Base-by-base conservation (phyloP, 2,329 filamentous ascomycete species). In the Rutstroemia sp. region DNA sequence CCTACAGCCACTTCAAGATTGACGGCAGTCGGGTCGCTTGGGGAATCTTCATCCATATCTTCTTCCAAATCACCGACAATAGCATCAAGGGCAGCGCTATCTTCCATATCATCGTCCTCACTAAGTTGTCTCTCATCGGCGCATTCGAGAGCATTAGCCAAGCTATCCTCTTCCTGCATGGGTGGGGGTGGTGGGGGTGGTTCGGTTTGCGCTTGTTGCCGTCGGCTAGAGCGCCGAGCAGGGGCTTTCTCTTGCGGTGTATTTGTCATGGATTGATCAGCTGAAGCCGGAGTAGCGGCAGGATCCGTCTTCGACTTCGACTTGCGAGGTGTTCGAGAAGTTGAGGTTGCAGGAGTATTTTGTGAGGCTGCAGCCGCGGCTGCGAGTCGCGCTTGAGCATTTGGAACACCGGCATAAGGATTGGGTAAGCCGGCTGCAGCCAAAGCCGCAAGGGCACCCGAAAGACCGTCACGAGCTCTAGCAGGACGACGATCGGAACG, bases 1-100 rank as follows among this genome's bases (percentile, higher is more conserved):
- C 86, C 88, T 17, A 88, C 84, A 41, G 86, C 91, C 44, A 96
- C 83, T 71, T 97, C 92, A 69, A 99, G 82, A 66, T 90, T 96
- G 34, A 97, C 90, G 5, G 94, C 92, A 4, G 88, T 87, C 2
- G 91, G 88, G 64, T 94, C 89, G 6, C 87, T 80, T n/a, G 81
- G 77, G n/a, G 76, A 81, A 55, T 87, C 86, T 51, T 89, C 81
- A 38, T 82, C 84, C 71, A 92, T 85, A 34, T 92, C 89, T 59
- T 92, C 88, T 56, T 96, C 90, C 1, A 96, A 75, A 63, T 95
- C 89, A 58, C 92, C 90, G n/a, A 96, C 86, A 59, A 97, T 88
- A 21, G 89, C 85, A 69, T 96, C 89, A 51, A 97, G 74, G 5
- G 87, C 83, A 62, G 79, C 79, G 47, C 73, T 51, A 34, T 88